Evolutionary conservation across 768 basidiomycete species (phyloP), one percentile per base, ranked within the genome.

Genomic region (Russula olivacea): DNA sequence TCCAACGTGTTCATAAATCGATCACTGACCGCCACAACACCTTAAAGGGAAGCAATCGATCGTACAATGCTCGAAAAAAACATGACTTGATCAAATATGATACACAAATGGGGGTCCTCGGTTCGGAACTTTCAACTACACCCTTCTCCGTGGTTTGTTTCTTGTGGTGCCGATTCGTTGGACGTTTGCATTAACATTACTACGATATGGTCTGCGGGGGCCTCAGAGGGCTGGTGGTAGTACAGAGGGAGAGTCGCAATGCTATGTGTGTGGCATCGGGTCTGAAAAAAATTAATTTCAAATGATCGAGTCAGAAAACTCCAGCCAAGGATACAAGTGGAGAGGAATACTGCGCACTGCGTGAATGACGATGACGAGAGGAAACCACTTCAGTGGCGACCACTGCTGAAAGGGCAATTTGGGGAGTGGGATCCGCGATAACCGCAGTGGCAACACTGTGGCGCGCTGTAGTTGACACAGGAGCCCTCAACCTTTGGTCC

Each of bases 401-500:
- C 60, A 25, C 55, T 58, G 25, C 41, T 78, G 82, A 85, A 85
- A 34, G 84, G 85, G 76, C 85, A 87, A 70, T 74, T 76, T 51
- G 81, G 79, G 15, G 80, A 69, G 64, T 79, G 78, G 9, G 74
- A 65, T 45, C 84, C 85, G 69, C 86, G 83, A 75, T 76, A 83
- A 61, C 85, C 85, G 65, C 86, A 88, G 70, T 86, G 84, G 76
- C 84, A 86, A 73, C 86, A 88, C 71, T 87, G 85, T 57, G 86
- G 84, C 11, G 82, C 76, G 74, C 81, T 83, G 68, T 76, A 74
- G 75, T 82, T 75, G 59, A 77, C 68, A 38, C 75, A 71, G 19
- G 72, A 59, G 65, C 62, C 59, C 55, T 72, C 63, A 65, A 69
- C 69, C n/a, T 69, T 69, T 40, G 63, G 62, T 14, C 69, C 63